Conservation (phyloP, 257 asterid genomes). For the Hygrophila difformis region DNA sequence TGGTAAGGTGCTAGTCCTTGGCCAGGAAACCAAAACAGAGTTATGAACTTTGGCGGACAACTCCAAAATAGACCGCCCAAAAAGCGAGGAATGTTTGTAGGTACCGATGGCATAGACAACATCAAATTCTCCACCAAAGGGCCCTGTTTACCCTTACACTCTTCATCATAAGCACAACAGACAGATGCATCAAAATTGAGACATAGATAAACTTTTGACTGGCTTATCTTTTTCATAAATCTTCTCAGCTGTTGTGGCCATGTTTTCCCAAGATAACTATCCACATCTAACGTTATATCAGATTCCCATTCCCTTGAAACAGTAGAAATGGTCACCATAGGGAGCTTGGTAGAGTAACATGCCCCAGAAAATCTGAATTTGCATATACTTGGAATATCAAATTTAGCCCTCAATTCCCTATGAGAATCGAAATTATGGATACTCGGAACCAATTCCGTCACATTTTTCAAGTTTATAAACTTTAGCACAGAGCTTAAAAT, state of each 20-base stretch:
- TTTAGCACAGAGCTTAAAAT: constrained; percentile 10
- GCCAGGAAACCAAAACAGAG: neutral
- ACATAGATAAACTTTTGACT: neutral
- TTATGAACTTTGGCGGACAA: constrained; percentile 11
- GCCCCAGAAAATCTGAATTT: neutral
- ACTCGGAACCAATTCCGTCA: no score
- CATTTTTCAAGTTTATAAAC: neutral
- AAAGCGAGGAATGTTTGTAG: neutral
- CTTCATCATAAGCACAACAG: no score
- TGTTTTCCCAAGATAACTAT: neutral
- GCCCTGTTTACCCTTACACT: neutral
- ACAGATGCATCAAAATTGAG: neutral
- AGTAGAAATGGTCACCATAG: neutral
- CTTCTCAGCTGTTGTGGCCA: constrained; percentile 4
- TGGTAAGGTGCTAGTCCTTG: no score
- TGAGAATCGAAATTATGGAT: no score
- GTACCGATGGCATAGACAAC: neutral
- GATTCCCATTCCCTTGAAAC: constrained; percentile 5
- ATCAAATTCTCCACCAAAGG: constrained; percentile 3
- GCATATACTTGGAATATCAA: constrained; percentile 10
- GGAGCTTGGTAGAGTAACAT: neutral
- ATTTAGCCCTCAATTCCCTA: neutral
- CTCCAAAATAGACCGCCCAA: neutral
- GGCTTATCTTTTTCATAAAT: neutral
- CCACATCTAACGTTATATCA: neutral